These are phyloP conservation scores for Skeletonema grethae DNA, from an alignment of 108 stramenopile genomes.

Conservation along the genomic window DNA sequence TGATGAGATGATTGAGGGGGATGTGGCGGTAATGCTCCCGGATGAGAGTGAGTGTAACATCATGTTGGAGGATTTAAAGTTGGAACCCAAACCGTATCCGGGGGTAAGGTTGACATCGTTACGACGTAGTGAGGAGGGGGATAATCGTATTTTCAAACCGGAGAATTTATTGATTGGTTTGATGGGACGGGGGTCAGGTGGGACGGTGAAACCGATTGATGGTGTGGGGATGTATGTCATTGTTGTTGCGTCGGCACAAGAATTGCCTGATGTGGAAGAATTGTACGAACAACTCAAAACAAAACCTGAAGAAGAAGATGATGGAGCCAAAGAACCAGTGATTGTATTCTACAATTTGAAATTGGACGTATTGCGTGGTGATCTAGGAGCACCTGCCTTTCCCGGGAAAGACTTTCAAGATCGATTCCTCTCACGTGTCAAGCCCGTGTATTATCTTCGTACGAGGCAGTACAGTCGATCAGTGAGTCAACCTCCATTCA, in stretches of 20 bases:
- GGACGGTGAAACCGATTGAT: slow-evolving; percentile 62
- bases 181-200: slow-evolving; percentile 74
- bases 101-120: slow-evolving; percentile 65
- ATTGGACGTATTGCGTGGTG: slow-evolving; percentile 90
- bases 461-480: slow-evolving; percentile 91
- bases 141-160: slow-evolving; percentile 79
- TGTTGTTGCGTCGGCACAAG: slow-evolving; percentile 88
- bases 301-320: slow-evolving; percentile 20
- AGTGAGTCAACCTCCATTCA: slow-evolving; percentile 84
- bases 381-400: slow-evolving; percentile 92
- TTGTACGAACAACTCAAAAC: slow-evolving; percentile 56
- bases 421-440: slow-evolving; percentile 84
- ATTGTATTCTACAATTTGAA: slow-evolving; percentile 94
- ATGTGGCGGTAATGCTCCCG: slow-evolving; percentile 79
- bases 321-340: slow-evolving; percentile 48
- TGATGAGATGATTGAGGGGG: slow-evolving; percentile 30
- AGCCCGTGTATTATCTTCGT: slow-evolving; percentile 91
- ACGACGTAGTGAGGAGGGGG: slow-evolving; percentile 59
- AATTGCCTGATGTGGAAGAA: slow-evolving; percentile 93
- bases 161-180: slow-evolving; percentile 85
- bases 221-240: slow-evolving; percentile 82
- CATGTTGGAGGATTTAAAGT: slow-evolving; percentile 60
- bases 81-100: slow-evolving; percentile 53
- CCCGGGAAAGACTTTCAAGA: slow-evolving; percentile 90
- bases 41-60: slow-evolving; percentile 81